These are phyloP conservation scores for Malus hybrid DNA, from an alignment of 331 rosid species.

Conservation along the genomic window DNA sequence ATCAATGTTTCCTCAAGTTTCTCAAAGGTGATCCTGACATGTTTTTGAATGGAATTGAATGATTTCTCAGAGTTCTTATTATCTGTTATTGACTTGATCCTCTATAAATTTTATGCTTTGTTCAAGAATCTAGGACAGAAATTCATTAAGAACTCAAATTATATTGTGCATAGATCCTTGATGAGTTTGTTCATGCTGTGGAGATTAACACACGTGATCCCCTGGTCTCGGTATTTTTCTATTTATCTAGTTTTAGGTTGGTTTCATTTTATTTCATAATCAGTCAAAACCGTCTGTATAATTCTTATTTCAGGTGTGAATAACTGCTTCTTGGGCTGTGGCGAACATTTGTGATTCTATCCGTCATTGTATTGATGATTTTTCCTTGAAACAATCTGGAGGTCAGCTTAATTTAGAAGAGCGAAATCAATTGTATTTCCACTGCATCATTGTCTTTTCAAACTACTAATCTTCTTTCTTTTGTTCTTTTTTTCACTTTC, in stretches of 20 bases:
- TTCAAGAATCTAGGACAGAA: background rate
- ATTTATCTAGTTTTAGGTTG: background rate
- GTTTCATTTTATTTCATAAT: constrained; percentile 3
- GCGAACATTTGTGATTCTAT: constrained; percentile 87
- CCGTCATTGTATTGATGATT: constrained; percentile 40
- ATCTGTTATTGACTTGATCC: background rate
- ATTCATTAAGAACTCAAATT: constrained; percentile 13
- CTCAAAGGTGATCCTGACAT: constrained; percentile 59
- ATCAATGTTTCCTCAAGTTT: constrained; percentile 81
- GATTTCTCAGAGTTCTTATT: background rate
- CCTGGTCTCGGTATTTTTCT: constrained; percentile 54
- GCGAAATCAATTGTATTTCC: background rate
- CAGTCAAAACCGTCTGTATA: constrained; percentile 7
- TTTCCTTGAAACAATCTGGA: constrained; percentile 24
- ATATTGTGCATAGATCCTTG: constrained; percentile 77
- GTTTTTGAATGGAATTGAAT: background rate
- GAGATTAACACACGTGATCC: constrained; percentile 70
- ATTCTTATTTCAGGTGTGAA: constrained; percentile 56
- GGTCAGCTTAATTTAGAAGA: constrained; percentile 43
- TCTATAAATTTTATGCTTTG: background rate
- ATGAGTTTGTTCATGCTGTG: constrained; percentile 67
- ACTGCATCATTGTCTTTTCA: background rate
- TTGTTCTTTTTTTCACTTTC: background rate
- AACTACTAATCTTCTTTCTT: constrained; percentile 1
- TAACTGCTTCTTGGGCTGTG: constrained; percentile 94